Base-by-base conservation (phyloP, 208 protist species). In the Wallacemonas rigidus region DNA sequence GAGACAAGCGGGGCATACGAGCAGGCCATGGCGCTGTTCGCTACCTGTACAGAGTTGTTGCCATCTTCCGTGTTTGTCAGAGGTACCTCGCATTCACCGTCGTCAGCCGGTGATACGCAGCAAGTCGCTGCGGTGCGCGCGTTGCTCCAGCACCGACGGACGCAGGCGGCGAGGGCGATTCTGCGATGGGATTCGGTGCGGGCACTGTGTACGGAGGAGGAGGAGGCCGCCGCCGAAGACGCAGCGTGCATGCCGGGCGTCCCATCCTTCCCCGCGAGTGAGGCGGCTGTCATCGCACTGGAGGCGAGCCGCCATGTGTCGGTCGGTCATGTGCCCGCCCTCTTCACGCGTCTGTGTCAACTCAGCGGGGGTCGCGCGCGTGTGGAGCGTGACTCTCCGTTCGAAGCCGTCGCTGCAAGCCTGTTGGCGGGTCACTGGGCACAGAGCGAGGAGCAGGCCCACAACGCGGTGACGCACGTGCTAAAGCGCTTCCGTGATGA, bases 151-250 rank as follows among this genome's bases (percentile, higher is more conserved):
- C 55, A 63, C 5, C 69, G 26, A 6, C 57, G 14, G 5, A 26
- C 40, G 57, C 48, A 48, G 8, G 55, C 69, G 7, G 58, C 54
- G 35, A 38, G 60, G 36, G 57, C 53, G 7, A 35, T 68, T 9
- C 63, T 76, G 72, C 62, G 35, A 4, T 76, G 72, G 72, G 36
- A 71, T 3, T n/a, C 41, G 5, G 45, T 76, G 47, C 39, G 1
- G 6, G 72, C 54, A 9, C 26, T 62, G 9, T 71, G 17, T 40
- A 8, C 15, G 39, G 8, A n/a, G 9, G 55, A 35, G 8, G 14
- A 8, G 3, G 40, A 0, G 0, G 38, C 8, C 45, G 12, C 45
- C 45, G 12, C 45, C 12, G 45, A 50, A 6, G 48, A 44, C 43
- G 36, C 40, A 12, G 45, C 26, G 26, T 6, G 38, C 11, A 56